phyloP scores from a whole-genome alignment of 768 basidiomycete species.

The Russula emetica region DNA sequence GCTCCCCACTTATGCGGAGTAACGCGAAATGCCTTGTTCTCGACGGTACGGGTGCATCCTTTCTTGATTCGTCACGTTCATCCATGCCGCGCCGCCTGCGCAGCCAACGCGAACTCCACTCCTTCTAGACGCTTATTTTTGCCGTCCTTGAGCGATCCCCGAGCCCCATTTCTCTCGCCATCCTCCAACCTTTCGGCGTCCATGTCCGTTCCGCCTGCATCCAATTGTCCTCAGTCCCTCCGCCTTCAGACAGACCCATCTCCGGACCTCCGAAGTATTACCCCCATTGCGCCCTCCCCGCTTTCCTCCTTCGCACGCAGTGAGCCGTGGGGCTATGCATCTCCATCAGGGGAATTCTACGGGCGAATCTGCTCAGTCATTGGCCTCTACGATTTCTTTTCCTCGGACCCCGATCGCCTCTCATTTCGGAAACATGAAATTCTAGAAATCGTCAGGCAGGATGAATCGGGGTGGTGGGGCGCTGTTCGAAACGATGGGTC shows the following conservation, averaged over 20 bases:
- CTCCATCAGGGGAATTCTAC: conserved; percentile 32
- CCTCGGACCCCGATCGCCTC: conserved; percentile 57
- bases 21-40: not conserved
- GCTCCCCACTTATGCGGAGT: not conserved
- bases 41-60: not conserved
- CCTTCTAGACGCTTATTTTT: too few relatives aligned
- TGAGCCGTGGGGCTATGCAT: conserved; percentile 25
- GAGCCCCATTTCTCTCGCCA: not conserved
- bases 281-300: not conserved
- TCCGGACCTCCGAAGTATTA: not conserved
- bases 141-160: not conserved
- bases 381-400: conserved; percentile 64
- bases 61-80: conserved; percentile 4
- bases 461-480: conserved; percentile 79
- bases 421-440: conserved; percentile 64
- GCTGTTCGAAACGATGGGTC: conserved; percentile 54
- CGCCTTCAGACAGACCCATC: conserved; percentile 19
- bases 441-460: conserved; percentile 61
- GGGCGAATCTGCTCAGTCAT: conserved; percentile 50
- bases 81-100: not conserved
- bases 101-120: too few relatives aligned
- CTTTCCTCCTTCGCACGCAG: conserved; percentile 1
- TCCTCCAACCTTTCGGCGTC: not conserved
- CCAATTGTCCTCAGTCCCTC: conserved; percentile 17
- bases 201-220: conserved; percentile 19